phyloP scores from a whole-genome alignment of 1,139 yeast species.

The Candida sp. region DNA sequence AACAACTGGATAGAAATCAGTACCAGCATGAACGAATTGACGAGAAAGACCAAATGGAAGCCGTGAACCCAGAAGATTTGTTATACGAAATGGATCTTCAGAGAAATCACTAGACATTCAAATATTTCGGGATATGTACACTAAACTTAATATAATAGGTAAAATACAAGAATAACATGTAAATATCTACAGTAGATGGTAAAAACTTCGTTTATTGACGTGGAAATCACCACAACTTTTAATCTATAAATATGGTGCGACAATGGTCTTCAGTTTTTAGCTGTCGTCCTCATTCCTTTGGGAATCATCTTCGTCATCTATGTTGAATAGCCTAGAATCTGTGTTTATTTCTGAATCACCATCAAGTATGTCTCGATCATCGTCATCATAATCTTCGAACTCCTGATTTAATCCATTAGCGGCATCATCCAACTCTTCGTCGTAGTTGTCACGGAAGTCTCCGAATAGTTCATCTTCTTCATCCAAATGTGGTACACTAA shows the following conservation, averaged over 20 bases:
- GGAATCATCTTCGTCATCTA: slow-evolving; percentile 32
- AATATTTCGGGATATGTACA: background rate
- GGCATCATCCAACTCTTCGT: slow-evolving; percentile 44
- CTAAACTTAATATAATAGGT: background rate
- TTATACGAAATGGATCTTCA: slow-evolving; percentile 58
- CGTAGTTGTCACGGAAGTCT: slow-evolving; percentile 43
- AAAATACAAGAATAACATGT: background rate
- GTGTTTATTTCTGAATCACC: slow-evolving; percentile 10
- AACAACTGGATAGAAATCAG: slow-evolving; percentile 28
- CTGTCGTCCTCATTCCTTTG: background rate
- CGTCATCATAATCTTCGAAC: slow-evolving; percentile 9
- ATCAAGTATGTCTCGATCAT: slow-evolving; percentile 10
- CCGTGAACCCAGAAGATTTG: slow-evolving; percentile 62
- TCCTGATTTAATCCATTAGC: slow-evolving; percentile 14
- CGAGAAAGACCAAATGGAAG: slow-evolving; percentile 64
- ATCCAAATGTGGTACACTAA: slow-evolving; percentile 41
- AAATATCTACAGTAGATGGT: background rate
- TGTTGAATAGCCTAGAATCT: slow-evolving; percentile 35
- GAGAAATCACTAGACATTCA: slow-evolving; percentile 14
- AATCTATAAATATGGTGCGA: background rate
- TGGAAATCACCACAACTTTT: no score
- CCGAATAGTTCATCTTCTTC: slow-evolving; percentile 52
- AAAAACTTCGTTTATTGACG: no score
- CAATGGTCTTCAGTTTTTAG: background rate
- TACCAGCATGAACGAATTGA: slow-evolving; percentile 44